phyloP scores from a whole-genome alignment of 768 basidiomycete genomes.

The Candolleomyces eurysporus region DNA sequence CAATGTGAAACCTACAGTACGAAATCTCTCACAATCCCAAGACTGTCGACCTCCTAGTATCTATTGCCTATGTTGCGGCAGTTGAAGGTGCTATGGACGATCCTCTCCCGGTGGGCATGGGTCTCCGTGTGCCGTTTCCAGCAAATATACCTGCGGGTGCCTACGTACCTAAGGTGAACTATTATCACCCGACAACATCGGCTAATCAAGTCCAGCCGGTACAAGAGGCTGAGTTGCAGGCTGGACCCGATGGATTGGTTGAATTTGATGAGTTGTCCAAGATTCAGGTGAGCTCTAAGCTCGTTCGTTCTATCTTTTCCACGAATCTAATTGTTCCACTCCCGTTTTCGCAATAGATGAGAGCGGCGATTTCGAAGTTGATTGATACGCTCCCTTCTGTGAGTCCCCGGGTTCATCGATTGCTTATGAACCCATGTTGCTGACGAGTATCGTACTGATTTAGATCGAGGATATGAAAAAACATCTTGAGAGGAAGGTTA shows the following conservation, averaged over 20 bases:
- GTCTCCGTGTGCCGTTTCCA: constrained; percentile 49
- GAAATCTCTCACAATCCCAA: constrained; percentile 65
- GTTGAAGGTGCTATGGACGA: constrained; percentile 52
- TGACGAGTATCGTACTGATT: not conserved
- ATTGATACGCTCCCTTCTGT: constrained; percentile 51
- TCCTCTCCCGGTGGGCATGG: constrained; percentile 60
- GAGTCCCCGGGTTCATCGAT: constrained; percentile 11
- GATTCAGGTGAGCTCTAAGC: constrained; percentile 27
- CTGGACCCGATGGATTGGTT: constrained; percentile 37
- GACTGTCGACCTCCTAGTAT: constrained; percentile 68
- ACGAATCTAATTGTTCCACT: not conserved
- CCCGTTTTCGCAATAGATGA: constrained; percentile 37
- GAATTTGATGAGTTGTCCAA: constrained; percentile 51
- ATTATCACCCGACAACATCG: not conserved
- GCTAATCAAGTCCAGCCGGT: not conserved
- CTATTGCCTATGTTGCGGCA: constrained; percentile 58
- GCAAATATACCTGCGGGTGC: constrained; percentile 12
- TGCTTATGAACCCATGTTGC: not conserved
- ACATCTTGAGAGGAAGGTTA: constrained; percentile 51
- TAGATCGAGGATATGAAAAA: constrained; percentile 59
- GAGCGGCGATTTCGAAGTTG: constrained; percentile 38
- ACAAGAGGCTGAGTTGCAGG: constrained; percentile 4
- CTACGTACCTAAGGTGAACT: not conserved
- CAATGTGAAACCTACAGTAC: constrained; percentile 38
- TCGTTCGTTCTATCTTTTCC: not conserved